phyloP scores from a whole-genome alignment of 2,329 filamentous ascomycete species.

The Cladosporium sp. region DNA sequence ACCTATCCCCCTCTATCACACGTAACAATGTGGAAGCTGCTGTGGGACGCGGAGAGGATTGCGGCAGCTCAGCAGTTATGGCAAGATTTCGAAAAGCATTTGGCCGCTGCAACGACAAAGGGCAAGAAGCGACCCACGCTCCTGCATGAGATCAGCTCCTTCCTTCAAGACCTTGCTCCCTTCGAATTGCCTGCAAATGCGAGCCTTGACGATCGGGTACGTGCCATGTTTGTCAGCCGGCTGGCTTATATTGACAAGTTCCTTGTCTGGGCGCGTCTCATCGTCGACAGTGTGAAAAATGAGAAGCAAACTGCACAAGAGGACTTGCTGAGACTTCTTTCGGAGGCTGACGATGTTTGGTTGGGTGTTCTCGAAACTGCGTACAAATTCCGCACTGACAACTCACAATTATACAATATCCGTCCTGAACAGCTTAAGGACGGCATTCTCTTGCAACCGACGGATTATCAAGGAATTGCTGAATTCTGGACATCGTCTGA shows the following conservation, averaged over 20 bases:
- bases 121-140: slow-evolving; percentile 64
- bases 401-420: slow-evolving; percentile 70
- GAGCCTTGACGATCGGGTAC: slow-evolving; percentile 72
- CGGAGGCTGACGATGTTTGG: slow-evolving; percentile 74
- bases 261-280: slow-evolving; percentile 16
- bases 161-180: slow-evolving; percentile 73
- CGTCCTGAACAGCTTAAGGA: slow-evolving; percentile 57
- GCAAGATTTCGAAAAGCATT: slow-evolving; percentile 70
- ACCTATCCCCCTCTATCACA: slow-evolving; percentile 63
- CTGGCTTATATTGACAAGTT: slow-evolving; percentile 26
- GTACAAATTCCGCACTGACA: slow-evolving; percentile 67
- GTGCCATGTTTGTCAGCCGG: slow-evolving; percentile 72
- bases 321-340: slow-evolving; percentile 46
- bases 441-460: slow-evolving; percentile 43
- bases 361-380: slow-evolving; percentile 59
- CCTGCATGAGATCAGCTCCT: slow-evolving; percentile 69
- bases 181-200: slow-evolving; percentile 59
- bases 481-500: slow-evolving; percentile 80
- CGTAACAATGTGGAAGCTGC: slow-evolving; percentile 68
- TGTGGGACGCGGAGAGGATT: slow-evolving; percentile 91
- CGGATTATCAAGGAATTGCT: slow-evolving; percentile 63
- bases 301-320: slow-evolving; percentile 18
- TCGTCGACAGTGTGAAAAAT: slow-evolving; percentile 21
- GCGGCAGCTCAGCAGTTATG: slow-evolving; percentile 75
- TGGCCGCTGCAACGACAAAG: slow-evolving; percentile 42